phyloP scores from a whole-genome alignment of 495 filamentous ascomycete genomes.

The Aspergillus sclerotiicarbonarius region DNA sequence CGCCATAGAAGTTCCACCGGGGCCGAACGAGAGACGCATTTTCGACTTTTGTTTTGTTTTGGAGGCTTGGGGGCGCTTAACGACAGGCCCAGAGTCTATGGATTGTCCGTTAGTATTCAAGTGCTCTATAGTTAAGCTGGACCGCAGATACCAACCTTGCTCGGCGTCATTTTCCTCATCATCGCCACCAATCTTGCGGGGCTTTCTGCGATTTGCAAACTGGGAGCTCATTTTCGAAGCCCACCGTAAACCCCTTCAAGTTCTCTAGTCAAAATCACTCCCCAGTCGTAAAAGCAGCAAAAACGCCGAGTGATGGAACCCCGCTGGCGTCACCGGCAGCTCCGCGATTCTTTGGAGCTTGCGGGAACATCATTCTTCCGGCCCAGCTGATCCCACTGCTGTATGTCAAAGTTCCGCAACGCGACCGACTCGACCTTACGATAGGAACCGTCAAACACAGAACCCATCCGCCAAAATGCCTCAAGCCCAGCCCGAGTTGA shows the following conservation, averaged over 20 bases:
- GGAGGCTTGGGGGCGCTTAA: slow-evolving; percentile 38
- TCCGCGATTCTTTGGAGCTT: slow-evolving; percentile 20
- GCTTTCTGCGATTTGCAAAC: slow-evolving; percentile 67
- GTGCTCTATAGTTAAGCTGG: background rate
- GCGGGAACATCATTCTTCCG: slow-evolving; percentile 39
- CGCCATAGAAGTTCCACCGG: slow-evolving; percentile 54
- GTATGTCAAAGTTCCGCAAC: slow-evolving; percentile 29
- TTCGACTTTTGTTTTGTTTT: slow-evolving; percentile 67
- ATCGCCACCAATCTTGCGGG: slow-evolving; percentile 68
- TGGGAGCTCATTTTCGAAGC: slow-evolving; percentile 56
- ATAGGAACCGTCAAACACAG: slow-evolving; percentile 11
- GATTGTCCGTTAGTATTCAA: slow-evolving; percentile 12
- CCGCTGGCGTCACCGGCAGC: slow-evolving; percentile 1
- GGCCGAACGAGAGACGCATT: slow-evolving; percentile 72
- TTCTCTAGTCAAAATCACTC: background rate
- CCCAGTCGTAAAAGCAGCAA: background rate
- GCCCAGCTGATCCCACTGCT: slow-evolving; percentile 30
- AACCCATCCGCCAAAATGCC: slow-evolving; percentile 67
- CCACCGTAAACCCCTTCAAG: background rate
- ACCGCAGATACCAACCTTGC: slow-evolving; percentile 27
- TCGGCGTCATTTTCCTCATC: slow-evolving; percentile 57
- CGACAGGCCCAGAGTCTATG: slow-evolving; percentile 33
- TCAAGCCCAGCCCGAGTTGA: slow-evolving; percentile 97
- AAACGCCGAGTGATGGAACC: background rate
- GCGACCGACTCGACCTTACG: slow-evolving; percentile 16